Base-by-base conservation (phyloP, 148 eudicot species). In the Tetragonia tetragonoides region DNA sequence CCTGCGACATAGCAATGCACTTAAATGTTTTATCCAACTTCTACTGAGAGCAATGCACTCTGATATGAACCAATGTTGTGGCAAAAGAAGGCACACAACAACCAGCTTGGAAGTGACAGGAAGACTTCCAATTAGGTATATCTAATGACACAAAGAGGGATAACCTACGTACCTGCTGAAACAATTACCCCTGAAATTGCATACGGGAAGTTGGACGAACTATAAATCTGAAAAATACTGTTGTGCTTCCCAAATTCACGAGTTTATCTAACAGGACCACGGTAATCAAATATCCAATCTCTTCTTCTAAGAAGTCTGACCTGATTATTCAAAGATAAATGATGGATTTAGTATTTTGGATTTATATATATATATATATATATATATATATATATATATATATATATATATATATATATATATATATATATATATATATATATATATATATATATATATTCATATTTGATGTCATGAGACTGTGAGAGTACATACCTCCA, bases 251-350 rank as follows among this genome's bases (percentile, higher is more conserved):
- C 86, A 77, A 53, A 75, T 72, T 83, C 84, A 54, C 77, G 87
- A 66, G 84, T 78, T 68, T 89, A 85, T 74, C 71, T 87, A 72
- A 96, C 89, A 44, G 99, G 93, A 72, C 98, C 99, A 70, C 93
- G 88, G 85, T 96, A 96, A 87, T 96, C 98, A 82, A 96, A 68
- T 98, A 88, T 84, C 93, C 99, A 14, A 96, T 90, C 75, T 96
- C 97, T 85, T 90, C 93, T 81, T 96, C 95, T 65, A 92, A 89
- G 88, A 96, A 96, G 79, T 96, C 99, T 96, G 72, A 96, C 97
- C 99, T 93, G 83, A 62, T 70, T 44, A 82, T 74, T 73, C 63
- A 21, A 23, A 44, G 66, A 70, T 7, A 16, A 70, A 41, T 61
- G 63, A 14, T n/a, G 12, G 49, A 39, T 70, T 40, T 54, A 57